These are phyloP conservation scores for Salix suchowensis DNA, from an alignment of 345 rosid genomes.

Conservation along the genomic window DNA sequence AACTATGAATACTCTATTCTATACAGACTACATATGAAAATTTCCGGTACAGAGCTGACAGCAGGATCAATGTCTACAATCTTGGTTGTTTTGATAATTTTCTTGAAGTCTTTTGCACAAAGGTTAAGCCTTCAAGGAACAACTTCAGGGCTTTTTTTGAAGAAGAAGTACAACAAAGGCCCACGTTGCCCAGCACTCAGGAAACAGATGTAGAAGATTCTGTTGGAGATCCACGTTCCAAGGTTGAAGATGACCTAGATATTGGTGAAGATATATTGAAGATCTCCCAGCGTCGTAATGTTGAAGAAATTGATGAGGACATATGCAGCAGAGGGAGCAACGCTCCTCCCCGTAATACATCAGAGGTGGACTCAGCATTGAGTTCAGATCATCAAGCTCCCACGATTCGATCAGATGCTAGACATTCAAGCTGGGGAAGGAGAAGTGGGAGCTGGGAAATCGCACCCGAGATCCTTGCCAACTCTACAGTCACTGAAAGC, in stretches of 20 bases:
- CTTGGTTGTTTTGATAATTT: slow-evolving; percentile 62
- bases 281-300: slow-evolving; percentile 78
- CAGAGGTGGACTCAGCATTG: slow-evolving; percentile 50
- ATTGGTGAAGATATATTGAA: slow-evolving; percentile 85
- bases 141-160: slow-evolving; percentile 59
- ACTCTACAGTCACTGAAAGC: slow-evolving; percentile 46
- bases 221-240: slow-evolving; percentile 54
- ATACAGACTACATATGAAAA: slow-evolving; percentile 95
- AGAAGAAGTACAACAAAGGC: slow-evolving; percentile 50
- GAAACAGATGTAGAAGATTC: slow-evolving; percentile 54
- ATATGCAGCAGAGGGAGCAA: slow-evolving; percentile 64
- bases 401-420: slow-evolving; percentile 53
- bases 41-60: slow-evolving; percentile 79
- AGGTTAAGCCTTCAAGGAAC: slow-evolving; percentile 70
- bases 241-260: slow-evolving; percentile 90
- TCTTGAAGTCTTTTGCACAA: slow-evolving; percentile 67
- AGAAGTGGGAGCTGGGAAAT: slow-evolving; percentile 86
- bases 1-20: slow-evolving; percentile 16
- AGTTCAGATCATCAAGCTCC: slow-evolving; percentile 60
- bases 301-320: slow-evolving; percentile 59
- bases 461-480: slow-evolving; percentile 45
- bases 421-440: slow-evolving; percentile 77
- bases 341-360: slow-evolving; percentile 44
- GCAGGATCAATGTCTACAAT: slow-evolving; percentile 54
- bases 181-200: slow-evolving; percentile 40